Conservation (phyloP, 1,284 basidiomycete species). For the Taiwanofungus camphoratus region DNA sequence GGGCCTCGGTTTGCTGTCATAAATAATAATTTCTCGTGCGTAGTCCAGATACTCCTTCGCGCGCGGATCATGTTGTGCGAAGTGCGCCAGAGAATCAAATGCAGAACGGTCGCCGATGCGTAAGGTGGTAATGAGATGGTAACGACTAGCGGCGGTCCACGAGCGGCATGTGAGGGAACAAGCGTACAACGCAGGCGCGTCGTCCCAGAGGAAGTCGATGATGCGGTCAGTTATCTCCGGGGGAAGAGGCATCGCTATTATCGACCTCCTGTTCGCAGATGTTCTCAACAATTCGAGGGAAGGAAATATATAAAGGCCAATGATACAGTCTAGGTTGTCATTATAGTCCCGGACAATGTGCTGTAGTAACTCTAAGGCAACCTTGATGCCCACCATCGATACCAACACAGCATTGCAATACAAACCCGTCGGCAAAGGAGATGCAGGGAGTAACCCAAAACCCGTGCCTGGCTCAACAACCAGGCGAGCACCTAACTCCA, state of each 20-base stretch:
- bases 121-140: not conserved
- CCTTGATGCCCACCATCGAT: no score
- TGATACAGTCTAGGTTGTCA: no score
- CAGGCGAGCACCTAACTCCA: slow-evolving; percentile 44
- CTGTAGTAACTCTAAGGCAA: no score
- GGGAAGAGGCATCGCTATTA: not conserved
- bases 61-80: not conserved
- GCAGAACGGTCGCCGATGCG: not conserved
- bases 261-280: no score
- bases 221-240: not conserved
- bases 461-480: no score
- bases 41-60: not conserved
- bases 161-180: not conserved
- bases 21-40: not conserved
- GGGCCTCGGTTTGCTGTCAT: not conserved
- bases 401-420: not conserved
- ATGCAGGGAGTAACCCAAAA: not conserved
- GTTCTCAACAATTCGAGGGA: no score
- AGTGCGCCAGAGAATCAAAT: not conserved
- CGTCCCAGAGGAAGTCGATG: no score
- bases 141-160: not conserved
- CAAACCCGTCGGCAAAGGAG: not conserved
- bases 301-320: no score
- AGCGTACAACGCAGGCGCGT: not conserved
- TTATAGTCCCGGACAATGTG: no score